Percentiles rank a stretch among this genome's conserved stretches.
phyloP scores from a whole-genome alignment of 2,329 filamentous ascomycete genomes.

The Colletotrichum eremochloae region DNA sequence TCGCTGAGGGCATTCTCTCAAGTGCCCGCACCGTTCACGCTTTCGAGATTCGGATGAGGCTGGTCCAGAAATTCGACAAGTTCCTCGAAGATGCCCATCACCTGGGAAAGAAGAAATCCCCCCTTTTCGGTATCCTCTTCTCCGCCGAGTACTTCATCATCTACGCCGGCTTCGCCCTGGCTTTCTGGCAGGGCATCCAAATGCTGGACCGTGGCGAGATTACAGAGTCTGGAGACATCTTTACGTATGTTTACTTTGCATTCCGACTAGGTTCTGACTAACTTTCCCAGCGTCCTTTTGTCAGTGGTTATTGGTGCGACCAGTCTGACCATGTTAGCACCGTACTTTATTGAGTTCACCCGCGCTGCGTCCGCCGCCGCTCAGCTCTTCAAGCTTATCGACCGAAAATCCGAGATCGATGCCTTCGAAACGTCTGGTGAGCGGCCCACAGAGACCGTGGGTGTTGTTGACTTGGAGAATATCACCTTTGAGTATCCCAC shows the following conservation, averaged over 20 bases:
- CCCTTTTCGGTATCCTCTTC: conserved; percentile 55
- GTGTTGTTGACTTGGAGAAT: conserved; percentile 55
- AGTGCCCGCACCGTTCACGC: conserved; percentile 59
- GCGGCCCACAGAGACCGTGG: conserved; percentile 47
- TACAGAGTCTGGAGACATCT: conserved; percentile 53
- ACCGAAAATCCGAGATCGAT: conserved; percentile 54
- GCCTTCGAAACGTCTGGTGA: conserved; percentile 52
- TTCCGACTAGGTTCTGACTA: background rate
- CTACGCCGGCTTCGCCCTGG: conserved; percentile 57
- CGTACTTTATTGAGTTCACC: conserved; percentile 55
- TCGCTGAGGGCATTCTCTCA: conserved; percentile 54
- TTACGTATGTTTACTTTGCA: conserved; percentile 49
- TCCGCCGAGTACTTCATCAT: conserved; percentile 56
- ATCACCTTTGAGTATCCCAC: conserved; percentile 62
- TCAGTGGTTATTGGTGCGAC: conserved; percentile 56
- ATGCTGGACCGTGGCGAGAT: conserved; percentile 56
- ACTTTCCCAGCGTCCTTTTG: conserved; percentile 51
- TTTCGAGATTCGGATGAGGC: conserved; percentile 55
- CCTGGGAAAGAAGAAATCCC: conserved; percentile 55
- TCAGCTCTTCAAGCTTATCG: conserved; percentile 55
- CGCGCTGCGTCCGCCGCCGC: conserved; percentile 53
- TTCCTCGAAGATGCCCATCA: conserved; percentile 54
- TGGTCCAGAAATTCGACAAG: conserved; percentile 56
- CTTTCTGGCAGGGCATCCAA: conserved; percentile 60
- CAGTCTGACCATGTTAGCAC: conserved; percentile 53